These are phyloP conservation scores for Flammula alnicola DNA, from an alignment of 1,284 basidiomycete species.

Conservation along the genomic window DNA sequence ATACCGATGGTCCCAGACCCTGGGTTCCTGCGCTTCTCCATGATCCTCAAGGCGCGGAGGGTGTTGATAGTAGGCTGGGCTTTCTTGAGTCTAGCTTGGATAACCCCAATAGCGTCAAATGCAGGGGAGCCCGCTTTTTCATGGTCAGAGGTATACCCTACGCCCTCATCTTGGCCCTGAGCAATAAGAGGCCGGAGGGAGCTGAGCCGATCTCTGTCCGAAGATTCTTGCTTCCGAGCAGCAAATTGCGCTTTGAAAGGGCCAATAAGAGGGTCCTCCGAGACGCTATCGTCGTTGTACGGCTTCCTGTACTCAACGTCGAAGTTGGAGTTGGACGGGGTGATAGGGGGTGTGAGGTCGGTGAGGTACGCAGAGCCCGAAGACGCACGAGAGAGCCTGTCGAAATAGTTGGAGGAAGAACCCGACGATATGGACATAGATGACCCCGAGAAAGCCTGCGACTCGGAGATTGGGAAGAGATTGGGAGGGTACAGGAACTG, in stretches of 20 bases:
- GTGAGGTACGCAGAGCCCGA: slow-evolving; percentile 29
- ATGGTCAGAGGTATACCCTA: slow-evolving; percentile 22
- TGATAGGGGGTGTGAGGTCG: slow-evolving; percentile 28
- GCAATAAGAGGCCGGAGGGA: background rate
- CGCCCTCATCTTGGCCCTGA: slow-evolving; percentile 12
- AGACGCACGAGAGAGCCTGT: slow-evolving; percentile 21
- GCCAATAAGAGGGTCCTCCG: background rate
- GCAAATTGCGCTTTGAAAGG: background rate
- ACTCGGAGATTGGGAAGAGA: slow-evolving; percentile 23
- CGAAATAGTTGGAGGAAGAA: slow-evolving; percentile 24
- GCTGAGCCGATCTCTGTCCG: too few species aligned
- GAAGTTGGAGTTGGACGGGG: slow-evolving; percentile 19
- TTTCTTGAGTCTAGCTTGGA: slow-evolving; percentile 14
- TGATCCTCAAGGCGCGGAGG: slow-evolving; percentile 19
- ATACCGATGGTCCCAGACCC: background rate
- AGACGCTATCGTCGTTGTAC: background rate
- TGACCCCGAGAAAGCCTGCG: slow-evolving; percentile 31
- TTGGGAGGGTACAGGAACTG: slow-evolving; percentile 17
- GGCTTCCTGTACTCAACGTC: slow-evolving; percentile 1
- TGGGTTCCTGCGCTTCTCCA: slow-evolving; percentile 11
- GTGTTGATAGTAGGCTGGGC: slow-evolving; percentile 11
- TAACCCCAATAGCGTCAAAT: slow-evolving; percentile 11
- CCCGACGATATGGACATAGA: slow-evolving; percentile 27
- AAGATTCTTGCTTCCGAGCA: background rate
- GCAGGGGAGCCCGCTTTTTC: slow-evolving; percentile 12